Base-by-base conservation (phyloP, 495 filamentous ascomycete species). In the Lasiosphaeria miniovina region DNA sequence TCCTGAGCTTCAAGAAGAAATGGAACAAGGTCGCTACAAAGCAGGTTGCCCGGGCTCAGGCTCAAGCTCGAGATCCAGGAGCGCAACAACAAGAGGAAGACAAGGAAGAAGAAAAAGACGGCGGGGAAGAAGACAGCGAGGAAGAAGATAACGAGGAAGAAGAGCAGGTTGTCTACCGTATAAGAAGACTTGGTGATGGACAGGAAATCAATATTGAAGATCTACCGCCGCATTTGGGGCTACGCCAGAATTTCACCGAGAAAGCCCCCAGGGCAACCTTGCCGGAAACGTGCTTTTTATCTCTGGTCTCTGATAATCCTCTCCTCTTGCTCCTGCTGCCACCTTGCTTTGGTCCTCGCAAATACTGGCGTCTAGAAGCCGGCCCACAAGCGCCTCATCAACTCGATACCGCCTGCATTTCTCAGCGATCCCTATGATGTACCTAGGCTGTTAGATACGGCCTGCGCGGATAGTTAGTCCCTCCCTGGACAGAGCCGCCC, bases 231-330 rank as follows among this genome's bases (percentile, higher is more conserved):
- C 57, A 60, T 63, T 62, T 62, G 66, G 66, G 56, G 54, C 60
- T 54, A 58, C 58, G 61, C 67, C 65, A 63, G 67, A 60, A 63
- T 68, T 68, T 56, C 60, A 63, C 66, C 65, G 63, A 70, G 55
- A n/a, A 53, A 33, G 51, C 52, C 60, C 65, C 62, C 52, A 55
- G 57, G 55, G 58, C 59, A 51, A 48, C 58, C 58, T 61, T 35
- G 63, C 58, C 54, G 33, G 35, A 24, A 43, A 17, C 43, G 34
- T 55, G 60, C 59, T 61, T 62, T 71, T 65, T 73, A 69, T 73
- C 70, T 65, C 60, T 58, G 54, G 49, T 58, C 63, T 61, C 61
- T 51, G 60, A 57, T 31, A 54, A 36, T 35, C 33, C 49, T 55
- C 40, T 32, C 6, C 53, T 36, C 52, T 38, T 54, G 41, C 2